phyloP scores from a whole-genome alignment of 768 basidiomycete species.

The Rhodocollybia butyracea region DNA sequence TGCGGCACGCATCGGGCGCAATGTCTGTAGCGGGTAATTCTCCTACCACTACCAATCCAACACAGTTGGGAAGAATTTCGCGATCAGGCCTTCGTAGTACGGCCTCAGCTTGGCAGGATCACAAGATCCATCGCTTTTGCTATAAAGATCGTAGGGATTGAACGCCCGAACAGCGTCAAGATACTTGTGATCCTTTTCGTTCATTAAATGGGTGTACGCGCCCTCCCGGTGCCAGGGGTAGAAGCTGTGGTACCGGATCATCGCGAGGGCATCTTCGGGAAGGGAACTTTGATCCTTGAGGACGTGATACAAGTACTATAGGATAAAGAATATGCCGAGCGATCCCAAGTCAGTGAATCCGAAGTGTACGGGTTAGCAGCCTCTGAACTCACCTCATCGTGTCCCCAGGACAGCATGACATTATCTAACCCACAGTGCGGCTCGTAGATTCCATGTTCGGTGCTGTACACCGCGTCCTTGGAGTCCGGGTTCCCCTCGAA shows the following conservation, averaged over 20 bases:
- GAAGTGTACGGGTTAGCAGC: constrained; percentile 8
- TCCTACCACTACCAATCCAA: constrained; percentile 87
- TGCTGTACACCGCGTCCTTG: constrained; percentile 61
- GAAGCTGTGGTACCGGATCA: constrained; percentile 95
- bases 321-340: neutral
- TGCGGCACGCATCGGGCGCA: too few species aligned
- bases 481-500: constrained; percentile 73
- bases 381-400: constrained; percentile 77
- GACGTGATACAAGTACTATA: constrained; percentile 79
- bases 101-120: constrained; percentile 62
- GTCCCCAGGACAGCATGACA: constrained; percentile 88
- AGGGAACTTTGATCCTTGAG: constrained; percentile 79
- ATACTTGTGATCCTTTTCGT: constrained; percentile 60
- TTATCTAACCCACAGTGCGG: constrained; percentile 81
- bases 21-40: too few species aligned
- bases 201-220: constrained; percentile 78
- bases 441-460: constrained; percentile 72
- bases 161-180: constrained; percentile 80
- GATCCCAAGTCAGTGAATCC: neutral
- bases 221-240: constrained; percentile 87
- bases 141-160: constrained; percentile 95
- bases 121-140: constrained; percentile 75
- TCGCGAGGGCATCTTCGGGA: constrained; percentile 78
- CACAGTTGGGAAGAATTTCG: constrained; percentile 79
- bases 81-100: constrained; percentile 81